phyloP scores from a whole-genome alignment of 164 flowering plant species.

The Stephania yunnanensis region DNA sequence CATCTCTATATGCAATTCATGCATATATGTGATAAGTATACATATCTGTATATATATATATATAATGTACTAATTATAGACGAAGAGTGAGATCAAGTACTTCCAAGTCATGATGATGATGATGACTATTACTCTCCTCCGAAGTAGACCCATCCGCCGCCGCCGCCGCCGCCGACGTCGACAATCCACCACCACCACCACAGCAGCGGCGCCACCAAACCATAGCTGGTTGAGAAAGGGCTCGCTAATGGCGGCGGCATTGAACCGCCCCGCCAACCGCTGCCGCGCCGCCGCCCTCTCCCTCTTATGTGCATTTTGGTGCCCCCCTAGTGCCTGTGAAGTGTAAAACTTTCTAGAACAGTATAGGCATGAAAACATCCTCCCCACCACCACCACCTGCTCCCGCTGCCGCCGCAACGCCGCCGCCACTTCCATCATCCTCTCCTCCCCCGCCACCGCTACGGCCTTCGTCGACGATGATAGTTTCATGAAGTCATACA shows the following conservation, averaged over 20 bases:
- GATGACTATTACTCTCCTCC: neutral
- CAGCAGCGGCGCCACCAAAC: slow-evolving; percentile 12
- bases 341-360: slow-evolving; percentile 48
- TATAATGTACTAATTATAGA: slow-evolving; percentile 6
- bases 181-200: neutral
- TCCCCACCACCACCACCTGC: neutral
- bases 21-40: too few relatives aligned
- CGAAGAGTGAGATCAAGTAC: slow-evolving; percentile 34
- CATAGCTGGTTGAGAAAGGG: slow-evolving; percentile 9
- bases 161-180: neutral
- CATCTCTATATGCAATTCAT: too few relatives aligned
- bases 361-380: slow-evolving; percentile 39
- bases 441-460: neutral
- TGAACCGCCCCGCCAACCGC: neutral
- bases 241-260: neutral
- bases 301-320: slow-evolving; percentile 59
- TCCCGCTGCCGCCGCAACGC: neutral
- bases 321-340: slow-evolving; percentile 67
- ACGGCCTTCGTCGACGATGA: neutral
- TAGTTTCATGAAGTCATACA: too few relatives aligned
- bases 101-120: neutral
- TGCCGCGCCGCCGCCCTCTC: slow-evolving; percentile 46
- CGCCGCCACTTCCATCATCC: neutral
- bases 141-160: slow-evolving; percentile 2
- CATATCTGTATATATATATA: too few relatives aligned